A percentile compares a stretch with the other conserved stretches of the same genome.
These are phyloP conservation scores for Sanghuangporus baumii DNA, from an alignment of 1,284 basidiomycete species.

Conservation along the genomic window DNA sequence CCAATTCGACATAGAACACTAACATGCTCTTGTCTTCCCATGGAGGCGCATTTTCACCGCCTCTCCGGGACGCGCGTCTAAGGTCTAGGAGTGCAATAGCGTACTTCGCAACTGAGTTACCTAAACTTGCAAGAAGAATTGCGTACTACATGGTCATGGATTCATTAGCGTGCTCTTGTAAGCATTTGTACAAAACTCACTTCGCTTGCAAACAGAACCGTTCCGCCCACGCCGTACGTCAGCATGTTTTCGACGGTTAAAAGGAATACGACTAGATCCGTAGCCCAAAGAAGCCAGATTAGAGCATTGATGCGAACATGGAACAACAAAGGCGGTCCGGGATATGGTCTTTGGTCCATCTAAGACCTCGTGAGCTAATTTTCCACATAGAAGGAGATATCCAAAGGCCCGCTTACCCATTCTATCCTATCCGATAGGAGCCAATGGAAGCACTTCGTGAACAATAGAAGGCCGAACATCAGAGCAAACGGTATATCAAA, in stretches of 20 bases:
- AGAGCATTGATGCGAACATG: constrained; percentile 78
- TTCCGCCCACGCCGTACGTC: constrained; percentile 76
- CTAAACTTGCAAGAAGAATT: constrained; percentile 79
- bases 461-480: constrained; percentile 89
- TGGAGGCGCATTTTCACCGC: constrained; percentile 81
- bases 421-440: constrained; percentile 92
- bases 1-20: constrained; percentile 90
- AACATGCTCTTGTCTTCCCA: constrained; percentile 99
- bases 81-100: constrained; percentile 80
- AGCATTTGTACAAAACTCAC: constrained; percentile 37
- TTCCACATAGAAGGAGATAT: neutral
- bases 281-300: constrained; percentile 63
- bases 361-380: constrained; percentile 29
- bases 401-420: constrained; percentile 61
- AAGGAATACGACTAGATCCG: constrained; percentile 69
- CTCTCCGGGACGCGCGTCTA: constrained; percentile 65
- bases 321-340: constrained; percentile 76
- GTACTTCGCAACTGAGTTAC: constrained; percentile 83
- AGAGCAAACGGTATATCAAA: constrained; percentile 89
- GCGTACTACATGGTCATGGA: constrained; percentile 59
- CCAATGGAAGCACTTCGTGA: constrained; percentile 98
- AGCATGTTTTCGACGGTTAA: constrained; percentile 78
- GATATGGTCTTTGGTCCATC: constrained; percentile 96
- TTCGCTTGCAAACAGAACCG: constrained; percentile 94
- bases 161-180: neutral